Percentiles rank a stretch among this genome's conserved stretches.
These are phyloP conservation scores for Dendrocalamus sinicus DNA, from an alignment of 176 grass and related monocot species.

Conservation along the genomic window DNA sequence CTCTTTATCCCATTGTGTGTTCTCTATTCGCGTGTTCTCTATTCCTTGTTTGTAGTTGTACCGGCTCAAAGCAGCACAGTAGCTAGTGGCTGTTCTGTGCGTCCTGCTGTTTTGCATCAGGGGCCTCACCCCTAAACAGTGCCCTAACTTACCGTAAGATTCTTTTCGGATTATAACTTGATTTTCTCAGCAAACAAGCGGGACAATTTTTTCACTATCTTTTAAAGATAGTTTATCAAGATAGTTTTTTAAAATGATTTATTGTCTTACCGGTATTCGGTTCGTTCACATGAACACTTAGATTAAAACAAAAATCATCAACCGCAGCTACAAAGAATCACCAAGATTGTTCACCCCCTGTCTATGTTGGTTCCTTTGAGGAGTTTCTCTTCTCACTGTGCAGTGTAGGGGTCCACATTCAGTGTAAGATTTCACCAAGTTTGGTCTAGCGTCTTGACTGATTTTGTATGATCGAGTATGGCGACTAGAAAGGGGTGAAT, in stretches of 20 bases:
- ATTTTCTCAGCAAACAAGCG: no score
- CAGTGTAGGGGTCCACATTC: background rate
- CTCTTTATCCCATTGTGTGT: slow-evolving; percentile 22
- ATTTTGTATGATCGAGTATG: background rate
- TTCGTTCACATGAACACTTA: rapidly evolving
- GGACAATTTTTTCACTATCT: no score
- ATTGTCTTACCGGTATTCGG: rapidly evolving
- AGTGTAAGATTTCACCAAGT: background rate
- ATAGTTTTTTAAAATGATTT: no score
- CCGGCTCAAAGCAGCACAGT: background rate
- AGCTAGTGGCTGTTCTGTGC: background rate
- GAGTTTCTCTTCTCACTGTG: background rate
- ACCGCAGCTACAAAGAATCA: no score
- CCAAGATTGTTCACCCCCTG: background rate
- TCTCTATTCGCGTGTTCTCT: background rate
- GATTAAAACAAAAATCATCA: no score
- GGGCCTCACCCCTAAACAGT: slow-evolving; percentile 25
- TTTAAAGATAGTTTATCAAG: no score
- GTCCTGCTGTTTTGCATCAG: background rate
- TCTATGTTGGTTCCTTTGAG: slow-evolving; percentile 21
- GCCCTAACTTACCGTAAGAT: background rate
- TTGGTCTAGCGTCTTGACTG: background rate
- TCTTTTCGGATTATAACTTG: background rate
- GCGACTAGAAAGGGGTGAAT: no score
- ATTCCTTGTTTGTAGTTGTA: slow-evolving; percentile 3